These are phyloP conservation scores for Tolypocladium cylindrosporum DNA, from an alignment of 2,329 filamentous ascomycete genomes.

Conservation along the genomic window DNA sequence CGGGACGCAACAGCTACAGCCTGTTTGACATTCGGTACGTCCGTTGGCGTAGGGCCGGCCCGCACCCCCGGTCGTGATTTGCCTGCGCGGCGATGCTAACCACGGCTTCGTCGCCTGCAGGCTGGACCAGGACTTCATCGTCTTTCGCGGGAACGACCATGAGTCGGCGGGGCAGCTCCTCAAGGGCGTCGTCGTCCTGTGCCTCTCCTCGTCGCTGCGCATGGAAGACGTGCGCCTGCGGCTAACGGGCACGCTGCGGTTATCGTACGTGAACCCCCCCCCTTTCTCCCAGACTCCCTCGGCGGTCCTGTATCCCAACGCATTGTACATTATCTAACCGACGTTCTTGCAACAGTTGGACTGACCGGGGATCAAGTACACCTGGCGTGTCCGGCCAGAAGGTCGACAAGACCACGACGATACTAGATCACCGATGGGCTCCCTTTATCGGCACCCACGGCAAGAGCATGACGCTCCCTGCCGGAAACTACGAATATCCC, in stretches of 20 bases:
- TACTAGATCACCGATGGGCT: slow-evolving; percentile 61
- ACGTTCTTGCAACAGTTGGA: slow-evolving; percentile 29
- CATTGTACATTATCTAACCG: slow-evolving; percentile 2
- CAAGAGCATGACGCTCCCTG: slow-evolving; percentile 48
- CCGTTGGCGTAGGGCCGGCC: not conserved
- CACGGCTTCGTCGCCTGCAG: slow-evolving; percentile 27
- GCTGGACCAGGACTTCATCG: slow-evolving; percentile 68
- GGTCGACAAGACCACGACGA: slow-evolving; percentile 46
- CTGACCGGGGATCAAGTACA: slow-evolving; percentile 41
- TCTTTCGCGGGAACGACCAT: slow-evolving; percentile 65
- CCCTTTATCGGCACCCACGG: slow-evolving; percentile 51
- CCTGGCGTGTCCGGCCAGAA: slow-evolving; percentile 49
- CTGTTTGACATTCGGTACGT: slow-evolving; percentile 50
- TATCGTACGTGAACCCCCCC: slow-evolving; percentile 43
- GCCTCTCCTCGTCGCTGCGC: slow-evolving; percentile 56
- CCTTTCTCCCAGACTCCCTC: not conserved
- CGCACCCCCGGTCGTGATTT: not conserved
- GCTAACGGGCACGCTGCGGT: slow-evolving; percentile 57
- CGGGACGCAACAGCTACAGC: slow-evolving; percentile 39
- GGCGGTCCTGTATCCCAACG: not conserved
- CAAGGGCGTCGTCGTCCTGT: slow-evolving; percentile 65
- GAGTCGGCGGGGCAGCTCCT: slow-evolving; percentile 68
- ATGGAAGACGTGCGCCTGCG: slow-evolving; percentile 66
- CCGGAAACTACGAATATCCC: slow-evolving; percentile 77
- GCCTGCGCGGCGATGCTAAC: not conserved